phyloP scores from a whole-genome alignment of 108 stramenopile genomes.

The Stephanodiscus triporus region DNA sequence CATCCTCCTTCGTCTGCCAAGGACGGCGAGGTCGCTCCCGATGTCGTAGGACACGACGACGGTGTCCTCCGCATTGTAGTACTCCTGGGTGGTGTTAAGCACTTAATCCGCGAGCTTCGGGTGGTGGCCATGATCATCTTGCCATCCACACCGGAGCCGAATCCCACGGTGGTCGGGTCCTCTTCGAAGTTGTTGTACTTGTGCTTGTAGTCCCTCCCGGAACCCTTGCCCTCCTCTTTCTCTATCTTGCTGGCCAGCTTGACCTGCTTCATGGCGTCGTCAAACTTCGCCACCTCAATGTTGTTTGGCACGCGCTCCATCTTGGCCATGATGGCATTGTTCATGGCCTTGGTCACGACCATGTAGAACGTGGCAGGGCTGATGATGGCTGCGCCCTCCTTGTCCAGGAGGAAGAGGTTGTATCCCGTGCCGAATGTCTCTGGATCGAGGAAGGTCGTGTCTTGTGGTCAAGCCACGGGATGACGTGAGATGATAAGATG shows the following conservation, averaged over 20 bases:
- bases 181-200: background rate
- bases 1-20: background rate
- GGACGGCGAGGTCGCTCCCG: background rate
- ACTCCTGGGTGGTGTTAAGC: background rate
- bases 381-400: slow-evolving; percentile 5
- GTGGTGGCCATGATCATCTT: background rate
- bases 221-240: too few relatives aligned
- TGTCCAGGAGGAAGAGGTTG: slow-evolving; percentile 14
- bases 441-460: too few relatives aligned
- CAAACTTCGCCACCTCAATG: background rate
- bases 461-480: too few relatives aligned
- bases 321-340: background rate
- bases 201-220: background rate
- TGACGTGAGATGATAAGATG: too few relatives aligned
- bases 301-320: background rate
- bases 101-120: background rate
- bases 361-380: slow-evolving; percentile 2
- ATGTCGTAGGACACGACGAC: background rate
- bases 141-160: background rate
- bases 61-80: background rate
- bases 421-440: slow-evolving; percentile 10
- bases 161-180: background rate
- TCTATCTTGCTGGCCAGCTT: too few relatives aligned
- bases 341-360: background rate
- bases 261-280: background rate